A percentile compares a stretch with the other conserved stretches of the same genome.
These are phyloP conservation scores for Breviolum minutum DNA, from an alignment of 73 alveolate species.

Conservation along the genomic window DNA sequence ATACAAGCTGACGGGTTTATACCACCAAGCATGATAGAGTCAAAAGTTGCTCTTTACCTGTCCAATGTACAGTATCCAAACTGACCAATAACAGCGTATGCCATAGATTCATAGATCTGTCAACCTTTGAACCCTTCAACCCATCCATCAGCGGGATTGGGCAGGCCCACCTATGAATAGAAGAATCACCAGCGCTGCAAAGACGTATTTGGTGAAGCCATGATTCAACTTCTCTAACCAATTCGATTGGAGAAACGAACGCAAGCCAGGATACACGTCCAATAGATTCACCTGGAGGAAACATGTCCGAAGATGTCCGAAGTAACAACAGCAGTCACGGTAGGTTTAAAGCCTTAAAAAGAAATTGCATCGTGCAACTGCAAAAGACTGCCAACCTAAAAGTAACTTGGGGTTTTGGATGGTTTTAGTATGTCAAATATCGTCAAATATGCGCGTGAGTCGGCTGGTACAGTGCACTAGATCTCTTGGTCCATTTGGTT, in stretches of 20 bases:
- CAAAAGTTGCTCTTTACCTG: background rate
- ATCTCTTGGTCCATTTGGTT: background rate
- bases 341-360: background rate
- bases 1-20: too few species aligned
- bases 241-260: constrained; percentile 37
- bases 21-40: background rate
- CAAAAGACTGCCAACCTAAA: too few species aligned
- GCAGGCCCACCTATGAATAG: constrained; percentile 50
- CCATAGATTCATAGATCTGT: background rate
- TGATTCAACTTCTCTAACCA: constrained; percentile 69
- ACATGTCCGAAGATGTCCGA: background rate
- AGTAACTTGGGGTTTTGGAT: too few species aligned
- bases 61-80: background rate
- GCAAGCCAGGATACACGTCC: constrained; percentile 78
- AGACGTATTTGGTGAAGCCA: constrained; percentile 82
- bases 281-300: constrained; percentile 41
- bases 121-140: background rate
- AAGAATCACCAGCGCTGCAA: constrained; percentile 57
- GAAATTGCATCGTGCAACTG: background rate
- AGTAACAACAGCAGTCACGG: background rate
- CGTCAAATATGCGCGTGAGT: too few species aligned
- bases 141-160: background rate
- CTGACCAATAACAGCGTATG: background rate
- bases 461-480: background rate
- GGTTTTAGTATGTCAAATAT: too few species aligned